Base-by-base conservation (phyloP, 2,329 filamentous ascomycete species). In the Phialophora expanda region DNA sequence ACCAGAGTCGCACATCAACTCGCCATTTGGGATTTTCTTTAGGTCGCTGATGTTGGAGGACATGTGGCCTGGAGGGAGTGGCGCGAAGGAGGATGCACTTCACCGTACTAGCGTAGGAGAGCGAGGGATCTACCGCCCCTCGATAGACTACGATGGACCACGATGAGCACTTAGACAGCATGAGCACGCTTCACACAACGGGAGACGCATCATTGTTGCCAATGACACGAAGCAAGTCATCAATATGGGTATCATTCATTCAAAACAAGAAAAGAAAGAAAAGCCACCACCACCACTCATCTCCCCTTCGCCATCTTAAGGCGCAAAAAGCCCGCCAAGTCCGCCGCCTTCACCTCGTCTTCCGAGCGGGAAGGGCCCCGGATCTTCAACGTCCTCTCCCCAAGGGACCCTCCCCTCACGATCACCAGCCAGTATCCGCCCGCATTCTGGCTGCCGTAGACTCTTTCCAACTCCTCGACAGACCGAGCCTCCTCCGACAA, bases 401-500 rank as follows among this genome's bases (percentile, higher is more conserved):
- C 66, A 32, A 56, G 60, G 2, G 64, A 61, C 26, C 66, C 70
- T 51, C 66, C 64, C 76, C 97, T 96, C 73, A 97, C 89, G 68
- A 96, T 90, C 44, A 97, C 87, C 66, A 97, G 87, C 92, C 93
- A 98, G 67, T 69, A 70, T 30, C 87, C 90, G 28, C 86, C 90
- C 76, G 96, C 91, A 30, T 93, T 90, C 14, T 90, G 85, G 74
- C 96, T 90, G 73, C 89, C 89, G 30, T 88, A 86, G 14, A 92
- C 82, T 11, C 74, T 73, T 48, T 79, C 71, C 32, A 97, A 82
- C 68, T 95, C 91, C 81, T 97, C 92, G 0, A 90, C 85, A 0
- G 90, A 92, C 20, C 89, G 86, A 0, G 90, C 86, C 74, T 96
- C 91, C 30, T 88, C 86, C 5, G 93, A 92, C 32, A 99, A 83